A percentile compares a stretch with the other conserved stretches of the same genome.
Conservation (phyloP, 2,329 filamentous ascomycete species). For the Pezicula neosporulosa region DNA sequence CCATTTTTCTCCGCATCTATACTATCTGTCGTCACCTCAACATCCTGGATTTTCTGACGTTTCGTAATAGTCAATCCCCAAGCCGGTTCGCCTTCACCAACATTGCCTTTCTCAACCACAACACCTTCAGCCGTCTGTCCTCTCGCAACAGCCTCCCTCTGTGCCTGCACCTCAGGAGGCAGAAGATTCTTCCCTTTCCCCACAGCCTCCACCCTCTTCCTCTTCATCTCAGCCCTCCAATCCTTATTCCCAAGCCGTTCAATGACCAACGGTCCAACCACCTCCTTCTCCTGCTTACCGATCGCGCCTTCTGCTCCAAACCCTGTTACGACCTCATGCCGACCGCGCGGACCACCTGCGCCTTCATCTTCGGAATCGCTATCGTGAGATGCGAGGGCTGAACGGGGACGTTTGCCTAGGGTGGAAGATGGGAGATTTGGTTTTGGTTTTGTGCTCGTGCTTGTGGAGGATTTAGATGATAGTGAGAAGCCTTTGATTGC, state of each 20-base stretch:
- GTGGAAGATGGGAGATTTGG: slow-evolving; percentile 15
- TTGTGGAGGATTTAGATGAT: slow-evolving; percentile 30
- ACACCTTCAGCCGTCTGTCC: slow-evolving; percentile 34
- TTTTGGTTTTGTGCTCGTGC: slow-evolving; percentile 23
- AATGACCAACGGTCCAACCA: slow-evolving; percentile 48
- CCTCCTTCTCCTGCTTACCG: slow-evolving; percentile 24
- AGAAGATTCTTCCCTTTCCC: slow-evolving; percentile 48
- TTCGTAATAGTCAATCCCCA: slow-evolving; percentile 47
- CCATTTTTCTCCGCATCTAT: slow-evolving; percentile 19
- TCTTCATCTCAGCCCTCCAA: slow-evolving; percentile 55
- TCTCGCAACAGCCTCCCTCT: slow-evolving; percentile 33
- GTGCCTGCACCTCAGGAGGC: slow-evolving; percentile 49
- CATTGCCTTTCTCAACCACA: slow-evolving; percentile 41
- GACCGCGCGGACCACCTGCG: slow-evolving; percentile 20
- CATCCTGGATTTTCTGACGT: slow-evolving; percentile 20
- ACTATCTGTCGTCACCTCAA: slow-evolving; percentile 17
- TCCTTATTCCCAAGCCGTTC: slow-evolving; percentile 55
- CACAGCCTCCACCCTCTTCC: slow-evolving; percentile 34
- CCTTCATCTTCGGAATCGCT: slow-evolving; percentile 50
- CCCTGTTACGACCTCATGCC: slow-evolving; percentile 46
- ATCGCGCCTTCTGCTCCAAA: slow-evolving; percentile 45
- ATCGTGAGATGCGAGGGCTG: slow-evolving; percentile 51
- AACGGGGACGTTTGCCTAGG: slow-evolving; percentile 37
- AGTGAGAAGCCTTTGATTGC: slow-evolving; percentile 36
- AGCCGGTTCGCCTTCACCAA: slow-evolving; percentile 23